Conservation (phyloP, 441 rosid genomes). For the Populus hybrid region DNA sequence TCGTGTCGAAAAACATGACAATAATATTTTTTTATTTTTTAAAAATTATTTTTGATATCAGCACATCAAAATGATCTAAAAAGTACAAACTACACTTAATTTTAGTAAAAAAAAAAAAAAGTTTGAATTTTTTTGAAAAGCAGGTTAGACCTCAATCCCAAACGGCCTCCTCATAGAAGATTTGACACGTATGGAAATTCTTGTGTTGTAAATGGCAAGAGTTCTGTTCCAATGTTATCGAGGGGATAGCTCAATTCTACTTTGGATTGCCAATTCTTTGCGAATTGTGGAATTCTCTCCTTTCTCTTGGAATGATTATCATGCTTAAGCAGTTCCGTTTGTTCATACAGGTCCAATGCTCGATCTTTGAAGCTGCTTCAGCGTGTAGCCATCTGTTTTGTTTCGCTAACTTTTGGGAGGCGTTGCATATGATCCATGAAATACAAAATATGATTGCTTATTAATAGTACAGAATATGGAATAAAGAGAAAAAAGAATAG, state of each 20-base stretch:
- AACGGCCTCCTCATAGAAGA: background rate
- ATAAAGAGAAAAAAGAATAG: constrained; percentile 24
- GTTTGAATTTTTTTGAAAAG: no score
- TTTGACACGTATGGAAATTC: background rate
- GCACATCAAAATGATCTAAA: no score
- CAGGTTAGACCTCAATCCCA: no score
- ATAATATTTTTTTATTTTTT: no score
- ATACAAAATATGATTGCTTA: constrained; percentile 8
- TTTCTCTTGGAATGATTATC: background rate
- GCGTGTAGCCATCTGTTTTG: background rate
- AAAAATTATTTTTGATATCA: no score
- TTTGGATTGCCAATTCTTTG: background rate
- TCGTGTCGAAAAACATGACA: no score
- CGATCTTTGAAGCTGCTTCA: background rate
- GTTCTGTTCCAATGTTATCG: background rate
- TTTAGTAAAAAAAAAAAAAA: no score
- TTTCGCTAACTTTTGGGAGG: background rate
- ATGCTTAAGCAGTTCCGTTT: background rate
- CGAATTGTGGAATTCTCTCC: background rate
- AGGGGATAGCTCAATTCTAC: background rate
- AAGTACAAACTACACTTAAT: no score
- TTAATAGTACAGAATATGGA: constrained; percentile 16
- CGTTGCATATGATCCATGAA: background rate
- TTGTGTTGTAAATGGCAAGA: background rate
- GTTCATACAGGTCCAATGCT: background rate